phyloP scores from a whole-genome alignment of 1,284 basidiomycete genomes.

The Heterobasidion irregulare region DNA sequence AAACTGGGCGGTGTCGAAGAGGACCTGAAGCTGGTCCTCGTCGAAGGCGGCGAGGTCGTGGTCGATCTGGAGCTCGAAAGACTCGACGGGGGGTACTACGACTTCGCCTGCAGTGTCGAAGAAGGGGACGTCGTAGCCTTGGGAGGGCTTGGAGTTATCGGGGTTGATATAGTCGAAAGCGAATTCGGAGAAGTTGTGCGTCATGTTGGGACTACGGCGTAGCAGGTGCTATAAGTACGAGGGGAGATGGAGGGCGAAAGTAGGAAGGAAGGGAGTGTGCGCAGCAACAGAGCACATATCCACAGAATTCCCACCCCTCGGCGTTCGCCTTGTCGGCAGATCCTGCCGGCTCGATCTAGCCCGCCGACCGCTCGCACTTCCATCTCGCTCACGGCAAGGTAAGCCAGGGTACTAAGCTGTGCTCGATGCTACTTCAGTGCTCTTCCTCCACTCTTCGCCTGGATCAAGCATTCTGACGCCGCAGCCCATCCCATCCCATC shows the following conservation, averaged over 20 bases:
- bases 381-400: not conserved
- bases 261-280: not conserved
- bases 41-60: constrained; percentile 55
- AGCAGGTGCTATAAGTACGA: not conserved
- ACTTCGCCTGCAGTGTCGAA: constrained; percentile 58
- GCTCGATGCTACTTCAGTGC: too few species aligned
- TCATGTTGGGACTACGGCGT: not conserved
- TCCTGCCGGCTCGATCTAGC: not conserved
- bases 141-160: constrained; percentile 13
- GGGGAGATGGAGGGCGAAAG: not conserved
- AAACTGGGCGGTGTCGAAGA: constrained; percentile 47
- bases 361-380: not conserved
- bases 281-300: not conserved
- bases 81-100: constrained; percentile 66
- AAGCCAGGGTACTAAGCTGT: not conserved
- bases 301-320: constrained; percentile 2
- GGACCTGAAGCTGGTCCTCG: constrained; percentile 48
- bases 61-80: constrained; percentile 76
- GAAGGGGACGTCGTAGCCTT: constrained; percentile 53
- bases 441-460: too few species aligned
- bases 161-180: not conserved
- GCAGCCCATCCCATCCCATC: too few species aligned
- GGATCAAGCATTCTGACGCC: too few species aligned
- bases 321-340: not conserved
- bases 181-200: not conserved